These are phyloP conservation scores for Phyllosticta citriasiana DNA, from an alignment of 2,329 filamentous ascomycete genomes.

Conservation along the genomic window DNA sequence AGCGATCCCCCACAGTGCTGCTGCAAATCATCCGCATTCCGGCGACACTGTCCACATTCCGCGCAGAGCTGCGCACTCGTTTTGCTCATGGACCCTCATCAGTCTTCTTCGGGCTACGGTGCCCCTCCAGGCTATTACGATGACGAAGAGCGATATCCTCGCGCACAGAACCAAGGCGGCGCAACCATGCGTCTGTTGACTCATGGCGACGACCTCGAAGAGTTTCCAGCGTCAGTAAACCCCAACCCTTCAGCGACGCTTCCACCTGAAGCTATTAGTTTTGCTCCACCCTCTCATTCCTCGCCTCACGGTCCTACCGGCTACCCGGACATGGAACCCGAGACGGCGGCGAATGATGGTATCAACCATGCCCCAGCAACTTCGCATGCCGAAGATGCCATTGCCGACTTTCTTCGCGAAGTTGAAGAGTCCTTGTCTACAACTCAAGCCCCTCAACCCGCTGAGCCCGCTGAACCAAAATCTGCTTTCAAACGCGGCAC, in stretches of 20 bases:
- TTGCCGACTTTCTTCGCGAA: conserved; percentile 36
- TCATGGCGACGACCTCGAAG: conserved; percentile 33
- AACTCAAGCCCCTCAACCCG: not conserved
- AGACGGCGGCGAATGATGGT: not conserved
- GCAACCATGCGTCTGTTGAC: conserved; percentile 43
- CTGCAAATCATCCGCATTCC: conserved; percentile 2
- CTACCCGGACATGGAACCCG: not conserved
- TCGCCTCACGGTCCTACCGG: conserved; percentile 3
- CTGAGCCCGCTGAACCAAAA: conserved; percentile 17
- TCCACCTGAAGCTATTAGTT: conserved; percentile 15
- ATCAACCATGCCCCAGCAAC: conserved; percentile 22
- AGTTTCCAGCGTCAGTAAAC: conserved; percentile 31
- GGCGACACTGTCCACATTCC: conserved; percentile 1
- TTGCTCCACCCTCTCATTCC: not conserved
- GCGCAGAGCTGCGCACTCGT: not conserved
- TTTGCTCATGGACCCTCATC: conserved; percentile 24
- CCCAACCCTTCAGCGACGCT: conserved; percentile 13
- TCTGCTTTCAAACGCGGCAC: conserved; percentile 15
- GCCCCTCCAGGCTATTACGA: conserved; percentile 34
- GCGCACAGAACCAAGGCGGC: not conserved
- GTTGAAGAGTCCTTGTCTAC: conserved; percentile 24
- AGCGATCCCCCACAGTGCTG: conserved; percentile 4
- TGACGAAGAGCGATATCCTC: conserved; percentile 17
- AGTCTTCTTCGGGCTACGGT: conserved; percentile 24
- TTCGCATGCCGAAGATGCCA: conserved; percentile 26